phyloP scores from a whole-genome alignment of 768 basidiomycete species.

The Hemileccinum impolitum region DNA sequence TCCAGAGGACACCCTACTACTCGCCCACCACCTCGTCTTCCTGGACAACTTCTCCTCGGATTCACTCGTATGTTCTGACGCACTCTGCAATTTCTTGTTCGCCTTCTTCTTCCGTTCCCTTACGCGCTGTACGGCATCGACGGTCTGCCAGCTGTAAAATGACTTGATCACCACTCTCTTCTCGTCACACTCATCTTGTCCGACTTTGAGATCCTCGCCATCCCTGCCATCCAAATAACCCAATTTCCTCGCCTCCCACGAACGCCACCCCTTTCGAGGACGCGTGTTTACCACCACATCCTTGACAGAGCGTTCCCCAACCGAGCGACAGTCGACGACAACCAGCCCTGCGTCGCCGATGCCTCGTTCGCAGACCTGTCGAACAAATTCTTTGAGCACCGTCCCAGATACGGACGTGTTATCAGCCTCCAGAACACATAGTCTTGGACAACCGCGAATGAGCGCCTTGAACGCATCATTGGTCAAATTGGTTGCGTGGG shows the following conservation, averaged over 20 bases:
- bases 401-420: constrained; percentile 65
- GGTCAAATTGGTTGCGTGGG: constrained; percentile 60
- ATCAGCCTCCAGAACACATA: constrained; percentile 74
- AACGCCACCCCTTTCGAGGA: constrained; percentile 70
- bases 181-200: constrained; percentile 81
- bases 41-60: constrained; percentile 19
- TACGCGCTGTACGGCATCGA: constrained; percentile 67
- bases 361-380: constrained; percentile 46
- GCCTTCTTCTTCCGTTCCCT: constrained; percentile 62
- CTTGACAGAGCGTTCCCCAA: constrained; percentile 59
- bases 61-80: constrained; percentile 31
- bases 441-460: constrained; percentile 56
- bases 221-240: constrained; percentile 70
- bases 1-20: constrained; percentile 48
- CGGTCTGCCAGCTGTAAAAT: constrained; percentile 84
- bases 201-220: constrained; percentile 59
- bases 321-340: constrained; percentile 72
- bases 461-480: constrained; percentile 63
- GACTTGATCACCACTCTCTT: constrained; percentile 73
- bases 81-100: constrained; percentile 41
- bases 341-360: constrained; percentile 53
- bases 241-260: constrained; percentile 68
- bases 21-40: constrained; percentile 37
- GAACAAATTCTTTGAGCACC: constrained; percentile 68
- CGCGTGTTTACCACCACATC: constrained; percentile 58